Percentiles rank a stretch among this genome's conserved stretches.
Conservation (phyloP, 1,284 basidiomycete species). For the Stygiomarasmius scandens region DNA sequence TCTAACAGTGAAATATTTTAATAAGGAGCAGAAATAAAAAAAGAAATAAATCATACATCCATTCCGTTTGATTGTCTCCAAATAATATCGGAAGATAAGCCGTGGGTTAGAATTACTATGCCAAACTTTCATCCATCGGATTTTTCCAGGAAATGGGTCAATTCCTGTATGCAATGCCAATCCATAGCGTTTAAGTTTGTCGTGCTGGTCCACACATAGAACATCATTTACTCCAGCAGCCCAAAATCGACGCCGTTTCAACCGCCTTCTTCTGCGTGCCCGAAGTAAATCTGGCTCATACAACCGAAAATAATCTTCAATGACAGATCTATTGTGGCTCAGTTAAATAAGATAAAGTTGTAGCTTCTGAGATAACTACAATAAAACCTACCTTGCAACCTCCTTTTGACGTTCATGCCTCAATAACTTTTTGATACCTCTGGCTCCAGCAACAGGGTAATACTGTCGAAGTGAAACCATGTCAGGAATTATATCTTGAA, state of each 20-base stretch:
- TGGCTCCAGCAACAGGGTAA: neutral
- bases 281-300: conserved; percentile 18
- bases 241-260: conserved; percentile 27
- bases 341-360: too few relatives aligned
- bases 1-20: conserved; percentile 11
- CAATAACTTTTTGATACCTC: neutral
- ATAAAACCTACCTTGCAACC: neutral
- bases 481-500: neutral
- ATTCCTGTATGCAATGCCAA: conserved; percentile 13
- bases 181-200: conserved; percentile 18
- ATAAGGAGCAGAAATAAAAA: conserved; percentile 16
- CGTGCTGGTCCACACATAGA: conserved; percentile 26
- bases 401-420: neutral
- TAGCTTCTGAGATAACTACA: too few relatives aligned
- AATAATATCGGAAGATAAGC: conserved; percentile 2
- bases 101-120: neutral
- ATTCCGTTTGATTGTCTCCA: neutral
- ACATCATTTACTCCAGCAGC: conserved; percentile 37
- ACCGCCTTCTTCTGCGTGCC: neutral
- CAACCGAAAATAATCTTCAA: neutral
- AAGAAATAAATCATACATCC: conserved; percentile 9
- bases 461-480: neutral
- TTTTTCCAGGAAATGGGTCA: conserved; percentile 26
- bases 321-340: conserved; percentile 1
- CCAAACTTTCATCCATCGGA: conserved; percentile 4